Evolutionary conservation across 805 yeast genomes (phyloP).

Genomic region (Barnettozyma vustinii): DNA sequence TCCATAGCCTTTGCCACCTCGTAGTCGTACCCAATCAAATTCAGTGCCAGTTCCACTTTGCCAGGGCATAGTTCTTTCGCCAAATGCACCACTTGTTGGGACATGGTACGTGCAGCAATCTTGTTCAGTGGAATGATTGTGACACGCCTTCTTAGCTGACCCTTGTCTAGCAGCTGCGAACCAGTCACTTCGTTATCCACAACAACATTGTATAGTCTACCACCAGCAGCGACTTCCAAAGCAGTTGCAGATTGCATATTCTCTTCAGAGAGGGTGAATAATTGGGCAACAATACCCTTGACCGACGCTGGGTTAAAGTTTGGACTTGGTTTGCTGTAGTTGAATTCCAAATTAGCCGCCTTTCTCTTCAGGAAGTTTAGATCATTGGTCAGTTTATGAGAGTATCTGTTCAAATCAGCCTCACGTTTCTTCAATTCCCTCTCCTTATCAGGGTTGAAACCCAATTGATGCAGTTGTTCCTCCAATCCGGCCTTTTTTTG

Average conservation of each 20-base stretch:
- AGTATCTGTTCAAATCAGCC: slow-evolving; percentile 35
- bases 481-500: slow-evolving; percentile 34
- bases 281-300: slow-evolving; percentile 85
- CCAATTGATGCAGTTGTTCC: slow-evolving; percentile 41
- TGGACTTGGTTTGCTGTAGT: slow-evolving; percentile 58
- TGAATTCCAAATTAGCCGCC: slow-evolving; percentile 71
- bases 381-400: slow-evolving; percentile 39
- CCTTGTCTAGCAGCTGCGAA: slow-evolving; percentile 72
- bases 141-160: slow-evolving; percentile 72
- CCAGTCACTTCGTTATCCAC: slow-evolving; percentile 87
- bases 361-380: slow-evolving; percentile 53
- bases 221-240: slow-evolving; percentile 91
- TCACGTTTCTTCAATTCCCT: slow-evolving; percentile 43
- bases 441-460: slow-evolving; percentile 47
- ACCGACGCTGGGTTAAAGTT: slow-evolving; percentile 59
- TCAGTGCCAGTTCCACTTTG: slow-evolving; percentile 84
- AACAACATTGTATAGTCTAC: slow-evolving; percentile 79
- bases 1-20: slow-evolving; percentile 81
- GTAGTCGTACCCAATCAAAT: slow-evolving; percentile 67
- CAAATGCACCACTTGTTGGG: slow-evolving; percentile 43
- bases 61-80: slow-evolving; percentile 81
- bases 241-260: slow-evolving; percentile 69
- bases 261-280: slow-evolving; percentile 57
- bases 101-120: slow-evolving; percentile 56
- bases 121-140: slow-evolving; percentile 91